Percentiles rank a stretch among this genome's conserved stretches.
These are phyloP conservation scores for Agaricus blazei DNA, from an alignment of 768 basidiomycete genomes.

Conservation along the genomic window DNA sequence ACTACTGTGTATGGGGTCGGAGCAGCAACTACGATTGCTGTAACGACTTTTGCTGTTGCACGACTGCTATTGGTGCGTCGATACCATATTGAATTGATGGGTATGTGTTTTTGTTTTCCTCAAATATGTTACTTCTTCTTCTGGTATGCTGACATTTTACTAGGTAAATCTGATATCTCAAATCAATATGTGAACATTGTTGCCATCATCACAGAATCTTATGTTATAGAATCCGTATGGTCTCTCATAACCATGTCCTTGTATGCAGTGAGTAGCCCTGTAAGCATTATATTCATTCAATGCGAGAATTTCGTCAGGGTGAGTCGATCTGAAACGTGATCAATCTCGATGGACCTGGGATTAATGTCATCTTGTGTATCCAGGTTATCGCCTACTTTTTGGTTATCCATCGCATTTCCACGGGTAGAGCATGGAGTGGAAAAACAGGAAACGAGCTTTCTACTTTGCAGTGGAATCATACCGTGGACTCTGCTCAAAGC, in stretches of 20 bases:
- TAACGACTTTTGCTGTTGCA: neutral
- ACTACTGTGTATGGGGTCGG: neutral
- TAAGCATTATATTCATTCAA: neutral
- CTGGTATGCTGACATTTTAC: no score
- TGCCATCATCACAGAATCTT: neutral
- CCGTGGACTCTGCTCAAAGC: neutral
- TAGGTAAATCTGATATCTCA: neutral
- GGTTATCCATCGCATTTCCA: neutral
- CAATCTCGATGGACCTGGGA: no score
- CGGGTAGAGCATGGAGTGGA: neutral
- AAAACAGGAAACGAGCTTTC: neutral
- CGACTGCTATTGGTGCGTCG: neutral
- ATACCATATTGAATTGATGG: neutral
- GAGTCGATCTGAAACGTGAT: neutral
- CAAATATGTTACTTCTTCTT: neutral
- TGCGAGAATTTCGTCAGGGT: neutral
- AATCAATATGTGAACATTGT: neutral
- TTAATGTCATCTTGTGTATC: neutral
- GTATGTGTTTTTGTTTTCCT: neutral
- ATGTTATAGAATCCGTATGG: conserved; percentile 3
- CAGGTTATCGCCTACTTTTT: conserved; percentile 2
- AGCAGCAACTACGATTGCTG: neutral
- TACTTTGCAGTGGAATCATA: neutral
- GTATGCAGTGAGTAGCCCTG: neutral
- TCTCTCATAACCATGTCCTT: neutral